These are phyloP conservation scores for Primulina tabacum DNA, from an alignment of 257 asterid genomes.

Conservation along the genomic window DNA sequence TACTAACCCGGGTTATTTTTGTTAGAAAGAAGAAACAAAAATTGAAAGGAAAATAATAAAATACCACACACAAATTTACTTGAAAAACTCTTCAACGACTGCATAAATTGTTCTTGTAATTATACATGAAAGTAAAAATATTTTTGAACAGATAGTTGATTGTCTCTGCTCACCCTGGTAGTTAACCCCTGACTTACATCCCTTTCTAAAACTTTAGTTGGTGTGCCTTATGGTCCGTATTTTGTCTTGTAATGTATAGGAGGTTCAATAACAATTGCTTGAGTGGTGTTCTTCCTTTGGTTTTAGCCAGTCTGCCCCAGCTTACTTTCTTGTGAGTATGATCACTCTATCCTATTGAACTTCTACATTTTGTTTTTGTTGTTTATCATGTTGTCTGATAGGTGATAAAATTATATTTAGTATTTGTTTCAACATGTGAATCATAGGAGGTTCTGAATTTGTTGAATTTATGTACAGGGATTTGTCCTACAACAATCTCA, in stretches of 20 bases:
- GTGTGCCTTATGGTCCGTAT: conserved; percentile 32
- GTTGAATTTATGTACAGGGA: conserved; percentile 57
- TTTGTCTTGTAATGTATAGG: conserved; percentile 66
- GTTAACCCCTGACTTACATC: conserved; percentile 24
- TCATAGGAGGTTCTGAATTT: conserved; percentile 25
- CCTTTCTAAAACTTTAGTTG: conserved; percentile 32
- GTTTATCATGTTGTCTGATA: not conserved
- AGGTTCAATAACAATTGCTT: conserved; percentile 94
- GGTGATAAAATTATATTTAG: conserved; percentile 21
- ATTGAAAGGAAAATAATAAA: too few species aligned
- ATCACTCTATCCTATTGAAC: conserved; percentile 15
- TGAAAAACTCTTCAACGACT: too few species aligned
- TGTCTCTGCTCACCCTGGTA: not conserved
- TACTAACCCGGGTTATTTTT: not conserved
- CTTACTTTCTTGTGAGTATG: conserved; percentile 95
- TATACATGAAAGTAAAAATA: not conserved
- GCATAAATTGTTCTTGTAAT: not conserved
- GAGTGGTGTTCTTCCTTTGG: conserved; percentile 77
- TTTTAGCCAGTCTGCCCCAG: conserved; percentile 74
- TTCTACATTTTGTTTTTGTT: conserved; percentile 20
- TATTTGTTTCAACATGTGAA: conserved; percentile 25
- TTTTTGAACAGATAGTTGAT: not conserved
- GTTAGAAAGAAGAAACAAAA: not conserved
- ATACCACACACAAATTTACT: not conserved
- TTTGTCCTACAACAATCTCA: conserved; percentile 88